These are phyloP conservation scores for Arthrobotrys entomopaga DNA, from an alignment of 2,329 filamentous ascomycete genomes.

Conservation along the genomic window DNA sequence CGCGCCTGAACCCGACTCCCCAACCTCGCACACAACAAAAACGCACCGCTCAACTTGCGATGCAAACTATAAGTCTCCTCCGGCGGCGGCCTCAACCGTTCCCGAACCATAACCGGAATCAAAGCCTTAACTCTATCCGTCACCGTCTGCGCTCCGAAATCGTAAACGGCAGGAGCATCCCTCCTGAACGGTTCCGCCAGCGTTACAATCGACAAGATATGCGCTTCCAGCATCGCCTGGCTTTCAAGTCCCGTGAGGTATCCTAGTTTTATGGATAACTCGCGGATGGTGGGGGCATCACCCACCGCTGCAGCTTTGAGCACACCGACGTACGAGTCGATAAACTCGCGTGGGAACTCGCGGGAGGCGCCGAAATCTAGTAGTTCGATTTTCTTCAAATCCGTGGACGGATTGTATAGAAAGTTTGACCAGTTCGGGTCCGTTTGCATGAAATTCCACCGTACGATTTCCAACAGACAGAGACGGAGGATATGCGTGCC, in stretches of 20 bases:
- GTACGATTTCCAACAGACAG: constrained; percentile 89
- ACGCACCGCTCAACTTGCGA: constrained; percentile 93
- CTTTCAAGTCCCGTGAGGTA: constrained; percentile 94
- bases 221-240: constrained; percentile 84
- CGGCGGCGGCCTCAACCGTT: constrained; percentile 87
- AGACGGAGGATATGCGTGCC: constrained; percentile 71
- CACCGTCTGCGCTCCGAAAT: constrained; percentile 94
- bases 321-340: constrained; percentile 80
- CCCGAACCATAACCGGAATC: constrained; percentile 92
- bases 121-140: constrained; percentile 88
- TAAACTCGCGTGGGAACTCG: constrained; percentile 83
- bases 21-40: constrained; percentile 86
- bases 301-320: constrained; percentile 80
- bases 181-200: constrained; percentile 87
- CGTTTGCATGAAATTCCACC: constrained; percentile 98
- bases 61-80: constrained; percentile 98
- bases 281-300: constrained; percentile 72
- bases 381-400: constrained; percentile 83
- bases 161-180: constrained; percentile 82
- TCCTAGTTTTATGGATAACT: constrained; percentile 79
- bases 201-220: constrained; percentile 86
- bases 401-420: constrained; percentile 78
- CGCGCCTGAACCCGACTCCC: constrained; percentile 84
- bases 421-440: constrained; percentile 99
- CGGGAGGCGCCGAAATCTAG: constrained; percentile 95